A percentile compares a stretch with the other conserved stretches of the same genome.
Conservation (phyloP, 225 moss, liverwort and hornwort genomes). For the Polytrichum formosum region DNA sequence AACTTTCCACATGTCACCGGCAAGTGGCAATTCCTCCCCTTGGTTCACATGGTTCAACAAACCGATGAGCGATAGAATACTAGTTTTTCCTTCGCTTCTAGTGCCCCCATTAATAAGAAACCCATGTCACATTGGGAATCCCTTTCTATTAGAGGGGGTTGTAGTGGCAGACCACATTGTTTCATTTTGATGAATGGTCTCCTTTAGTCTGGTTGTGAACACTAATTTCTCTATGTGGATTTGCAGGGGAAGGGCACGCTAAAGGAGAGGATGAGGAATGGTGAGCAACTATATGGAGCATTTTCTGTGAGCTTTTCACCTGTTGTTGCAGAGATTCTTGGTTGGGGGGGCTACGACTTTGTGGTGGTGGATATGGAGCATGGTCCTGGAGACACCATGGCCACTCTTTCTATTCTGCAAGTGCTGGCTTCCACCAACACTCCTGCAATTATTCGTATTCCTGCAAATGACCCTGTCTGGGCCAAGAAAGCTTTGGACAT, state of each 20-base stretch:
- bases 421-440: slow-evolving; percentile 64
- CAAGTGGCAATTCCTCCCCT: too few relatives aligned
- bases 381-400: slow-evolving; percentile 61
- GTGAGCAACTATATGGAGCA: slow-evolving; percentile 70
- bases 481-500: slow-evolving; percentile 74
- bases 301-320: slow-evolving; percentile 67
- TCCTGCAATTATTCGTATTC: slow-evolving; percentile 66
- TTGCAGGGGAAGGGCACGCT: slow-evolving; percentile 28
- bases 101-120: too few relatives aligned
- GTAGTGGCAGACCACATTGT: too few relatives aligned
- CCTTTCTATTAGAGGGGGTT: too few relatives aligned
- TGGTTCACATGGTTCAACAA: too few relatives aligned
- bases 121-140: too few relatives aligned
- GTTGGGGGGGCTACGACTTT: slow-evolving; percentile 74
- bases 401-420: slow-evolving; percentile 58
- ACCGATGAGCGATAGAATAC: too few relatives aligned
- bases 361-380: slow-evolving; percentile 77
- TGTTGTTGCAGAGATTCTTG: slow-evolving; percentile 71
- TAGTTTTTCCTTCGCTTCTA: too few relatives aligned
- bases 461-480: slow-evolving; percentile 59
- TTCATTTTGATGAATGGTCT: too few relatives aligned
- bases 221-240: background rate
- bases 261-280: slow-evolving; percentile 47
- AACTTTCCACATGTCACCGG: too few relatives aligned
- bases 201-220: too few relatives aligned